Conservation (phyloP, 2,329 filamentous ascomycete genomes). For the Curvularia sp. region DNA sequence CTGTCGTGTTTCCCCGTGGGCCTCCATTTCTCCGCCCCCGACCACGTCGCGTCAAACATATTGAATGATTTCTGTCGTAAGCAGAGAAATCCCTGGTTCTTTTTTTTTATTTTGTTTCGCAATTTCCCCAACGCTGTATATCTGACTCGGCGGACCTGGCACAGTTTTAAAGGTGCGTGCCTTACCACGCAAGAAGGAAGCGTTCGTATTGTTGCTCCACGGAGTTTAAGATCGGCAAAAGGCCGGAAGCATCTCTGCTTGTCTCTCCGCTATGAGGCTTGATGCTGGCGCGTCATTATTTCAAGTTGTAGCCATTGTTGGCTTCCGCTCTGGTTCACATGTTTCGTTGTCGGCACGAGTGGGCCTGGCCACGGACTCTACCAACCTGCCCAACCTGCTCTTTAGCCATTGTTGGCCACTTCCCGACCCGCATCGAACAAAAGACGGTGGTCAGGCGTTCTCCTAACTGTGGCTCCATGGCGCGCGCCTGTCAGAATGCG, state of each 20-base stretch:
- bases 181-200: background rate
- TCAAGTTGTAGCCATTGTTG: background rate
- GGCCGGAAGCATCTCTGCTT: background rate
- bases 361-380: constrained; percentile 3
- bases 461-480: background rate
- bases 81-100: background rate
- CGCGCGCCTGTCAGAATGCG: background rate
- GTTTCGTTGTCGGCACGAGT: background rate
- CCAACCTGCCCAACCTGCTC: background rate
- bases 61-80: background rate
- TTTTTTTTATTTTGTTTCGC: too few species aligned
- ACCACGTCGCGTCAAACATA: background rate
- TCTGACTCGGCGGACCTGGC: background rate
- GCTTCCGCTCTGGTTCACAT: background rate
- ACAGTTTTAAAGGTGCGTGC: background rate
- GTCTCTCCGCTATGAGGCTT: background rate
- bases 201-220: background rate
- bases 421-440: background rate
- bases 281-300: background rate
- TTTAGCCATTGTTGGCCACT: constrained; percentile 3
- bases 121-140: background rate
- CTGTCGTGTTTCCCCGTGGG: constrained; percentile 4
- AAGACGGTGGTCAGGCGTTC: background rate
- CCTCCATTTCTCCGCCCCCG: constrained; percentile 1
- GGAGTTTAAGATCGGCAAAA: background rate